Evolutionary conservation across 1,284 basidiomycete species (phyloP), one percentile per base, ranked within the genome.

Genomic region (Pseudozyma sp.): DNA sequence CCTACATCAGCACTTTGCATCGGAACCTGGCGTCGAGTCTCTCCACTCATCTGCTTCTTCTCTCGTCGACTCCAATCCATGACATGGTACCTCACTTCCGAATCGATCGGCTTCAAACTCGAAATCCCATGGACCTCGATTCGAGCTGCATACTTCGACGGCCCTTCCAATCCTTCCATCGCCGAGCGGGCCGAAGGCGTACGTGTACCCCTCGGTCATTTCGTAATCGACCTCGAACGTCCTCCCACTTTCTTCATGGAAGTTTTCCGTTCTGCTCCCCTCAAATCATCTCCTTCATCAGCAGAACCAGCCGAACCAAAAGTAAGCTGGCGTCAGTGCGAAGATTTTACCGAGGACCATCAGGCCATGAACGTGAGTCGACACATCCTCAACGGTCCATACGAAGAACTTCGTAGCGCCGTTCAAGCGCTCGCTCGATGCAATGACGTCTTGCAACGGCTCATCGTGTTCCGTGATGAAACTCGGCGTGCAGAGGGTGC

Each of bases 221-320:
- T 81, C 18, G 63, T 68, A 31, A 59, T 82, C 39, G 67, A 79
- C 42, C 65, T 82, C 16, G 65, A 78, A 16, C 67, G 73, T 0
- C 75, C 79, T 19, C 80, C 80, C 2, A 76, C 71, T 1, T 82
- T 82, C 45, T 82, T 78, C 65, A 80, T 82, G 79, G 77, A 82
- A 39, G 77, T 81, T 16, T 80, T 82, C 35, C 66, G 77, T 11
- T 71, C 70, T 31, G 60, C 68, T 2, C 60, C 64, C 39, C 36
- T 54, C 35, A 71, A 71, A 50, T 52, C 53, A 8, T 71, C 70
- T 12, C 44, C 18, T 1, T 36, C 55, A 31, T 31, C 16, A 40
- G 39, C 16, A 61, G 55, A 16, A 31, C 3, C 25, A 31, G 25
- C 25, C 25, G 62, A 64, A 53, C 66, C 59, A 14, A 78, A 68